Base-by-base conservation (phyloP, 306 rosid genomes). In the Psophocarpus tetragonolobus region DNA sequence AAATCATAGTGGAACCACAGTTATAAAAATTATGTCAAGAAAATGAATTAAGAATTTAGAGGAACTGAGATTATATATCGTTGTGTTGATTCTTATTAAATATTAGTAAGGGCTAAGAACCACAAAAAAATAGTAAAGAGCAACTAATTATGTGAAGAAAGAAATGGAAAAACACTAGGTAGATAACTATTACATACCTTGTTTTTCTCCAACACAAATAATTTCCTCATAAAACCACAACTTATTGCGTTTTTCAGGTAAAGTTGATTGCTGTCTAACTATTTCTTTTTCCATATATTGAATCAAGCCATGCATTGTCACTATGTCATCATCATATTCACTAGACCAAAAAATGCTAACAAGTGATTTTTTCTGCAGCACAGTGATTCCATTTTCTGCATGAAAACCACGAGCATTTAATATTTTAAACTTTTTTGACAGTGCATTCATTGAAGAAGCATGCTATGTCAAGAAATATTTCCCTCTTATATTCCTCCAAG, bases 391-490 rank as follows among this genome's bases (percentile, higher is more conserved):
- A 51, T 15, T 14, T 9, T 77, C 8, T 8, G 81, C n/a, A 15
- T 50, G 24, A 45, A 77, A 77, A 7, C 56, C 74, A 26, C 57
- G 24, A 10, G 29, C 67, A 9, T 24, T 13, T 5, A 51, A 9
- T 35, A 18, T 77, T 23, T 29, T 5, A 51, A 21, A 48, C 67
- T 35, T 77, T n/a, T 51, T 6, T 15, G 26, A 64, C 20, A 0
- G 53, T 20, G 12, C 42, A n/a, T 1, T 57, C 71, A 3, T 38
- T 30, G 27, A 74, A 73, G 69, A 73, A 74, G 38, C 70, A 74
- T 17, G 71, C 79, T 61, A 68, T 54, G 48, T 77, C 82, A 10
- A 77, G 75, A 30, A 77, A 77, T 27, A 78, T 53, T 29, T 56
- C 45, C 42, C 54, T 77, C 44, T 54, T 48, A 20, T 36, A 3